A percentile compares a stretch with the other conserved stretches of the same genome.
These are phyloP conservation scores for Botrytis fragariae DNA, from an alignment of 2,329 filamentous ascomycete species.

Conservation along the genomic window DNA sequence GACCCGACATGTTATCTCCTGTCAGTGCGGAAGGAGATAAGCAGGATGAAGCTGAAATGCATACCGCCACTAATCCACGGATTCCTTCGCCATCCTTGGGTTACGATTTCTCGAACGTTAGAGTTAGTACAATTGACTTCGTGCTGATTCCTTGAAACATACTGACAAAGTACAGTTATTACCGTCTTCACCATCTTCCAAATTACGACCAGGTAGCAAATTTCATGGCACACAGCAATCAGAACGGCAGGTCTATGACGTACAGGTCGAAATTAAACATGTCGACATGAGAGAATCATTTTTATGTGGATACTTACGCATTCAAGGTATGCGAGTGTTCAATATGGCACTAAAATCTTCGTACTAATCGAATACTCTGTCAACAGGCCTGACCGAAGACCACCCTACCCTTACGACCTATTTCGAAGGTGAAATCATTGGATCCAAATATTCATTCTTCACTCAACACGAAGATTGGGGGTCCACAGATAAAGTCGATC, in stretches of 20 bases:
- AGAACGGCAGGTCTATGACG: slow-evolving; percentile 88
- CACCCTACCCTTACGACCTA: slow-evolving; percentile 97
- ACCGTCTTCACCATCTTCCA: slow-evolving; percentile 80
- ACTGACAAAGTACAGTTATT: slow-evolving; percentile 42
- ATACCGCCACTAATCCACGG: slow-evolving; percentile 35
- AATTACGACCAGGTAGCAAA: slow-evolving; percentile 79
- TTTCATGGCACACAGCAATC: slow-evolving; percentile 92
- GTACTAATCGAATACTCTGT: slow-evolving; percentile 22
- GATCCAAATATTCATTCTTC: slow-evolving; percentile 88
- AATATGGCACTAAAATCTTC: background rate
- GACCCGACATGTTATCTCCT: slow-evolving; percentile 37
- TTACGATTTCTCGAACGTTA: slow-evolving; percentile 53
- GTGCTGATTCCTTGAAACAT: background rate
- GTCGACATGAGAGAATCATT: slow-evolving; percentile 94
- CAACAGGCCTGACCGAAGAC: slow-evolving; percentile 86
- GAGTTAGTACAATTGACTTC: slow-evolving; percentile 45
- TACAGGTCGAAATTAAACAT: slow-evolving; percentile 95
- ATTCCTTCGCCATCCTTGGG: slow-evolving; percentile 47
- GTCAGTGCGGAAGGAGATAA: slow-evolving; percentile 42
- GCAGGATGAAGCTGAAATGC: slow-evolving; percentile 39
- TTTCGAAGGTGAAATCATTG: slow-evolving; percentile 97
- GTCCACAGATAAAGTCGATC: slow-evolving; percentile 84
- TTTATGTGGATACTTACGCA: slow-evolving; percentile 89
- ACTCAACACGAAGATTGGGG: slow-evolving; percentile 91
- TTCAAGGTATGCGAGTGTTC: slow-evolving; percentile 66